These are phyloP conservation scores for Sporothrix schenckii DNA, from an alignment of 2,329 filamentous ascomycete genomes.

Conservation along the genomic window DNA sequence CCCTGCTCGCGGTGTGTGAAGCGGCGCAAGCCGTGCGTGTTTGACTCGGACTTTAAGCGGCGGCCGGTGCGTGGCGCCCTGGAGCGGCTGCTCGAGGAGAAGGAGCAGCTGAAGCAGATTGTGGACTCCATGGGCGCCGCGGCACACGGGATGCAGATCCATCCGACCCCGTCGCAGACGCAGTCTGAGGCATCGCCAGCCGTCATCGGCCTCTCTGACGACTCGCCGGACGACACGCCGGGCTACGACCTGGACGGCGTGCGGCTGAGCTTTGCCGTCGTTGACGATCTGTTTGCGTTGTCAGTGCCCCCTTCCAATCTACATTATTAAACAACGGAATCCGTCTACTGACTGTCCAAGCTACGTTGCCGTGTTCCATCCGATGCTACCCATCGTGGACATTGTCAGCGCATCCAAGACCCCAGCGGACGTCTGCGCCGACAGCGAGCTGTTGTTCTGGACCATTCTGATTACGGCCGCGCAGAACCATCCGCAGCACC, in stretches of 20 bases:
- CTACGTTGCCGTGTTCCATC: constrained; percentile 3
- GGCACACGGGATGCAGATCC: not conserved
- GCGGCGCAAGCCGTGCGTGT: constrained; percentile 27
- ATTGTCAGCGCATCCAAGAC: constrained; percentile 4
- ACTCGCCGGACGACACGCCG: not conserved
- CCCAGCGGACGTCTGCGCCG: not conserved
- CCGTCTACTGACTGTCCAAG: not conserved
- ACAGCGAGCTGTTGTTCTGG: constrained; percentile 31
- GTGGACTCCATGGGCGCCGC: constrained; percentile 12
- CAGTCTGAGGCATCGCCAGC: not conserved
- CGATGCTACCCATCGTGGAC: constrained; percentile 25
- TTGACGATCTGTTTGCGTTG: constrained; percentile 24
- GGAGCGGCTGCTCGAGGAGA: constrained; percentile 28
- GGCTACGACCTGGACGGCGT: constrained; percentile 13
- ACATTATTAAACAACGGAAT: not conserved
- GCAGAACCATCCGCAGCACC: constrained; percentile 26
- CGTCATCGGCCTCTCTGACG: not conserved
- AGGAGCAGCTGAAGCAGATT: constrained; percentile 29
- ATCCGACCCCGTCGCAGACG: not conserved
- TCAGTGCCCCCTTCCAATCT: not conserved
- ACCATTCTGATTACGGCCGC: constrained; percentile 23
- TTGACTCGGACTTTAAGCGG: constrained; percentile 29
- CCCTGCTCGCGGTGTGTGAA: constrained; percentile 27
- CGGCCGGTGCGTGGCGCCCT: constrained; percentile 25
- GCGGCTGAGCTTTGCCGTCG: not conserved